These are phyloP conservation scores for Colletotrichum salicis DNA, from an alignment of 2,329 filamentous ascomycete genomes.

Conservation along the genomic window DNA sequence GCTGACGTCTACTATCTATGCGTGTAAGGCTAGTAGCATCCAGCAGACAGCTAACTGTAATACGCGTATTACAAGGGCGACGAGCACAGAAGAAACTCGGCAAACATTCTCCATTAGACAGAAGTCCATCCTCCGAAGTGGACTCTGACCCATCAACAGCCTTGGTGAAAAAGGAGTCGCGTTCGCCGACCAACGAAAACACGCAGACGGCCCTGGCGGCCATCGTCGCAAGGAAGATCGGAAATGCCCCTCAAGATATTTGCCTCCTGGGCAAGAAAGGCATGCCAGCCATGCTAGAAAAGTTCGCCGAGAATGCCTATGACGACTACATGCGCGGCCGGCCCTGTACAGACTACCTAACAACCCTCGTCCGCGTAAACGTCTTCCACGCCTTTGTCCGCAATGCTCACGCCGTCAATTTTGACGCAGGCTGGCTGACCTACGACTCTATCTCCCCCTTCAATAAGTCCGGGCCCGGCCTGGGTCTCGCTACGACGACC, in stretches of 20 bases:
- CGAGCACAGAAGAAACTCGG: background rate
- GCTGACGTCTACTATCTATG: background rate
- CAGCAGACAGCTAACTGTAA: background rate
- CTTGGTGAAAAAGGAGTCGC: background rate
- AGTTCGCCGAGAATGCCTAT: slow-evolving; percentile 26
- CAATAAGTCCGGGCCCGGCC: slow-evolving; percentile 9
- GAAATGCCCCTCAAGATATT: background rate
- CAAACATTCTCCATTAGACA: background rate
- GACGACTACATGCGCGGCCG: slow-evolving; percentile 2
- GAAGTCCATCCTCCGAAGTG: background rate
- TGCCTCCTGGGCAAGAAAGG: slow-evolving; percentile 1
- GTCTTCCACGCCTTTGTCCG: slow-evolving; percentile 35
- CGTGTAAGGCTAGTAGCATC: no score
- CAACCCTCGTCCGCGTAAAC: slow-evolving; percentile 32
- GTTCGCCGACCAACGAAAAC: background rate
- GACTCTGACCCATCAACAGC: no score
- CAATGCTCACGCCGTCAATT: slow-evolving; percentile 28
- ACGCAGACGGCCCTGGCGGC: background rate
- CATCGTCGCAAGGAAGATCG: background rate
- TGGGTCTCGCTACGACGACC: slow-evolving; percentile 6
- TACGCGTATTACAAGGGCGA: background rate
- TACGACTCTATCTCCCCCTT: slow-evolving; percentile 39
- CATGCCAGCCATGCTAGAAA: background rate
- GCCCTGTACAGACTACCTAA: slow-evolving; percentile 16
- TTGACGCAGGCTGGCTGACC: slow-evolving; percentile 29